Evolutionary conservation across 257 asterid genomes (phyloP).

Genomic region (Solanum chaucha): DNA sequence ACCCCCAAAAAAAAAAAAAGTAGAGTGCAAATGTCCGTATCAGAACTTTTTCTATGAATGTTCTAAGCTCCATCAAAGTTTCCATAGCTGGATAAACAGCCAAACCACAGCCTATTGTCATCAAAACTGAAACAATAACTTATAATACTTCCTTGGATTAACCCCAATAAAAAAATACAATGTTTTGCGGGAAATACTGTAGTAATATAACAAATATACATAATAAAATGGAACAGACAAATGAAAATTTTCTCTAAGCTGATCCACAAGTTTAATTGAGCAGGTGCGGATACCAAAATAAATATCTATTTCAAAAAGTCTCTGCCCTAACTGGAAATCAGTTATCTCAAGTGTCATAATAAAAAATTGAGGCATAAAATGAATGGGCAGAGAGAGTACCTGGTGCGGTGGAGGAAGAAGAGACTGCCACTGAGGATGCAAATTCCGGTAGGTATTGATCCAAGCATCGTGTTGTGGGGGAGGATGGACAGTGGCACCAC

Average conservation of each 20-base stretch:
- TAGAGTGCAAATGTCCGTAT: background rate
- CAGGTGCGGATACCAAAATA: background rate
- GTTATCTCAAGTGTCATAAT: background rate
- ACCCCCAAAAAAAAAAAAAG: background rate
- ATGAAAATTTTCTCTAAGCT: background rate
- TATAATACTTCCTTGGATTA: background rate
- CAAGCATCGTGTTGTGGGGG: constrained; percentile 85
- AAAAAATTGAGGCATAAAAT: background rate
- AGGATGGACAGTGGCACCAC: constrained; percentile 12
- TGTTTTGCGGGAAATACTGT: background rate
- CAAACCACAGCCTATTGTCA: background rate
- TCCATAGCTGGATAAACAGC: background rate
- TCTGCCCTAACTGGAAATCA: background rate
- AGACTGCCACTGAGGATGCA: constrained; percentile 60
- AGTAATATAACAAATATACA: background rate
- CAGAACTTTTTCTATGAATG: background rate
- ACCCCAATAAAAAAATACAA: background rate
- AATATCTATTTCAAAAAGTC: background rate
- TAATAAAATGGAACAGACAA: background rate
- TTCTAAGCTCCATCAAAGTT: background rate
- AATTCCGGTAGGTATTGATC: constrained; percentile 36
- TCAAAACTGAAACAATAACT: background rate
- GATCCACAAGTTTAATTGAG: background rate
- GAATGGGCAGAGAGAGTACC: constrained; percentile 28
- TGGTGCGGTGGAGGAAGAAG: constrained; percentile 23